Percentiles rank a stretch among this genome's conserved stretches.
These are phyloP conservation scores for Dipodascus albidus DNA, from an alignment of 805 yeast species.

Conservation along the genomic window DNA sequence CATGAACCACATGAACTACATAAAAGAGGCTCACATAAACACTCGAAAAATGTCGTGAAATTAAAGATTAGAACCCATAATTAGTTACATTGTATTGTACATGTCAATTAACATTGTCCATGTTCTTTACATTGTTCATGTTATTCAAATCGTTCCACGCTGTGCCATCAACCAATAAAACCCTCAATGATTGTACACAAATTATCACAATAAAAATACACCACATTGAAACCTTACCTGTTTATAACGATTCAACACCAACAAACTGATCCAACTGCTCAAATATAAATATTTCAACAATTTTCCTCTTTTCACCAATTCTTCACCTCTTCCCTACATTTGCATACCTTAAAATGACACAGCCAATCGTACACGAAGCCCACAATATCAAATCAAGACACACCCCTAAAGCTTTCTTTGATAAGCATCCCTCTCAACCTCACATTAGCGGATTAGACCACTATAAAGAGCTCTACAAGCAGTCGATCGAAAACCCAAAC, in stretches of 20 bases:
- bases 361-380: constrained; percentile 18
- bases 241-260: background rate
- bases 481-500: constrained; percentile 72
- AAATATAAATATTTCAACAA: background rate
- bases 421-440: constrained; percentile 41
- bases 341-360: background rate
- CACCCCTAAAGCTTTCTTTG: constrained; percentile 19
- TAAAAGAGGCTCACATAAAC: too few relatives aligned
- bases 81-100: too few relatives aligned
- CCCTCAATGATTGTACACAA: background rate
- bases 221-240: background rate
- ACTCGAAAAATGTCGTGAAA: too few relatives aligned
- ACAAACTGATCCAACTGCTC: background rate
- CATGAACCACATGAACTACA: too few relatives aligned
- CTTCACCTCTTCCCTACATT: background rate
- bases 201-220: background rate
- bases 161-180: background rate
- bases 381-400: constrained; percentile 14
- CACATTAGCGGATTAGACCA: constrained; percentile 52
- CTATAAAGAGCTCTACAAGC: constrained; percentile 54
- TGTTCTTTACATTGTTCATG: too few relatives aligned
- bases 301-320: background rate
- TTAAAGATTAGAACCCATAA: too few relatives aligned
- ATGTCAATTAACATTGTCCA: too few relatives aligned
- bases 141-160: too few relatives aligned